Evolutionary conservation across 139 green algal species (phyloP).

Genomic region (Zygnema cylindricum): DNA sequence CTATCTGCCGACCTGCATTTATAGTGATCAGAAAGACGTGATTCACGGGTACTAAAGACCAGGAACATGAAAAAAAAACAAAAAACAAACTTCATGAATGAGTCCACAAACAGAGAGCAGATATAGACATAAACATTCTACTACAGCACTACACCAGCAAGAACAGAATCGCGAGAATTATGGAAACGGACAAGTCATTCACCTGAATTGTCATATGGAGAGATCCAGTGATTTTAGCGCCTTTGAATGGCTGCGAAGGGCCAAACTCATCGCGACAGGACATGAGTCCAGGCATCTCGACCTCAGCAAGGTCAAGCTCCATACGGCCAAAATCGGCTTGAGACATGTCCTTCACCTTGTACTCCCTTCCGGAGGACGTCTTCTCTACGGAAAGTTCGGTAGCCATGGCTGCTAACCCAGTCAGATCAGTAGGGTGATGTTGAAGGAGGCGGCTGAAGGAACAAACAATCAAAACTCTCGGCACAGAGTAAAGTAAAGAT

Average conservation of each 20-base stretch:
- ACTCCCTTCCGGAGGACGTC: constrained; percentile 62
- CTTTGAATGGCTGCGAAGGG: constrained; percentile 89
- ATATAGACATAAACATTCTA: neutral
- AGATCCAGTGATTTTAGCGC: constrained; percentile 90
- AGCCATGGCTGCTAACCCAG: constrained; percentile 26
- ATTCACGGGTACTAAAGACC: neutral
- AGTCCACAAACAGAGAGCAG: neutral
- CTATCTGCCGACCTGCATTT: no score
- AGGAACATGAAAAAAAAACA: neutral
- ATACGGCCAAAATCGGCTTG: constrained; percentile 97
- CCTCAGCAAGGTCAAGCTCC: constrained; percentile 98
- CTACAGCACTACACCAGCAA: neutral
- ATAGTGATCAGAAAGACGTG: no score
- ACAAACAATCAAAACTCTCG: no score
- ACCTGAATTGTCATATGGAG: constrained; percentile 99
- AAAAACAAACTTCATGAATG: neutral
- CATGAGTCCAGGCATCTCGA: constrained; percentile 98
- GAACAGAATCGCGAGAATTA: neutral
- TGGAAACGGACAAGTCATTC: neutral
- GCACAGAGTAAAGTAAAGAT: no score
- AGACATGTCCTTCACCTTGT: constrained; percentile 74
- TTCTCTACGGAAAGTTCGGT: constrained; percentile 50
- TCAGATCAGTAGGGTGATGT: no score
- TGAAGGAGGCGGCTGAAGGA: no score
- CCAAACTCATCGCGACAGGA: constrained; percentile 93